These are phyloP conservation scores for Ascochyta clinopodiicola DNA, from an alignment of 2,329 filamentous ascomycete species.

Conservation along the genomic window DNA sequence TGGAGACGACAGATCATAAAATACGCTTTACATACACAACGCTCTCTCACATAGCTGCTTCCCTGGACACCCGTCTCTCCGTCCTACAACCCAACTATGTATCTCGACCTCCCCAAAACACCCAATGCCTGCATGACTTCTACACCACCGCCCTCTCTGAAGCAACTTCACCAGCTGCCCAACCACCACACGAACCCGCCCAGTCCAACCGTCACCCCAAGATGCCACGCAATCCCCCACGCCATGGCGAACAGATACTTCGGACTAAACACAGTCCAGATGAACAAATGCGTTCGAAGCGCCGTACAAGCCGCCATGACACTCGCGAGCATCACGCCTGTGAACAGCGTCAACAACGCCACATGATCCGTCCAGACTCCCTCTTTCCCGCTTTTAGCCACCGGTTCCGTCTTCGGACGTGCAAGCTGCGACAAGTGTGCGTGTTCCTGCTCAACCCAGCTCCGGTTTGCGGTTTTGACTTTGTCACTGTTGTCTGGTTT, in stretches of 20 bases:
- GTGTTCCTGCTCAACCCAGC: constrained; percentile 43
- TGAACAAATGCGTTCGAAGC: constrained; percentile 88
- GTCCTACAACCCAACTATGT: no score
- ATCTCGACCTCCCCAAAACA: background rate
- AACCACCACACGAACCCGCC: constrained; percentile 42
- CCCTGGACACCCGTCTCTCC: no score
- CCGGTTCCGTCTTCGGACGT: constrained; percentile 13
- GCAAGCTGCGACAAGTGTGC: constrained; percentile 33
- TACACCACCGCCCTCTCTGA: background rate
- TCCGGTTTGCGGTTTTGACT: constrained; percentile 22
- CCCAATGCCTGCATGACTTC: no score
- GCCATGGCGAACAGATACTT: constrained; percentile 93
- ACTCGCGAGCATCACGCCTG: constrained; percentile 67
- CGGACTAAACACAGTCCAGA: constrained; percentile 98
- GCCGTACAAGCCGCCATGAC: constrained; percentile 90
- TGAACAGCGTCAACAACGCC: constrained; percentile 72
- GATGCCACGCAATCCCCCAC: constrained; percentile 85
- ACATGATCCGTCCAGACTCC: constrained; percentile 57
- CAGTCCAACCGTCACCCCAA: constrained; percentile 54
- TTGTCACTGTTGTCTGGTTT: background rate
- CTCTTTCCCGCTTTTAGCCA: constrained; percentile 9
- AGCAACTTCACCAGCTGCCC: constrained; percentile 33
- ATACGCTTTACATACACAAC: no score
- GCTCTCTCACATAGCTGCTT: no score
- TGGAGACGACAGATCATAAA: no score